Evolutionary conservation across 805 yeast genomes (phyloP), one percentile per base, ranked within the genome.

Genomic region (Starmera amethionina): DNA sequence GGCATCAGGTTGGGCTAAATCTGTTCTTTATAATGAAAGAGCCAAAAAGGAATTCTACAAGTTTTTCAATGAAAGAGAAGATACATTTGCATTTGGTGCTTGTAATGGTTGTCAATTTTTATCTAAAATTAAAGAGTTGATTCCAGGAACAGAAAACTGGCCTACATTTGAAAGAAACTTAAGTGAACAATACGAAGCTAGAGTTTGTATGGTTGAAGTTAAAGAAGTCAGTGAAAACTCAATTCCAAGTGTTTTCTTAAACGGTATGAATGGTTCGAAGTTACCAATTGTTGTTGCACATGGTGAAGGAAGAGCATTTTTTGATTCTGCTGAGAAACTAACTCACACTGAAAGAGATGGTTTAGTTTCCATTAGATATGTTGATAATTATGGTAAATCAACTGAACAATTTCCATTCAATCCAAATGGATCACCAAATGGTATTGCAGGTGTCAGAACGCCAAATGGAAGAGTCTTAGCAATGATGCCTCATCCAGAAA

Each of bases 401-500:
- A 84, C 98, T 32, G 84, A 78, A 59, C 73, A 70, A 55, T 93
- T 82, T 59, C 98, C 98, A 46, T 83, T 70, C 69, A 93, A 93
- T 71, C 97, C 98, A 42, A 93, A 93, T 64, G 98, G 98, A 35
- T 86, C 97, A 12, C 86, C 93, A 34, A 75, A 74, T 41, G 97
- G 96, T 64, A 85, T 93, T 52, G 83, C 96, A 32, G 98, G 97
- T 70, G 77, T 93, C 42, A 72, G 82, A 47, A 78, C 89, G 40
- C 86, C 87, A 40, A 87, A 85, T 57, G 97, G 97, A 48, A 80
- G 98, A 62, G 97, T 93, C 4, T 69, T 93, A 53, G 97, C 97
- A 5, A 77, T 93, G 88, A 93, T 93, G 98, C 98, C 98, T 36
- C 98, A 93, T 62, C 98, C 98, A 19, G 98, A 93, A 66, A 85